A percentile compares a stretch with the other conserved stretches of the same genome.
These are phyloP conservation scores for Halteria grandinella DNA, from an alignment of 73 alveolate genomes.

Conservation along the genomic window DNA sequence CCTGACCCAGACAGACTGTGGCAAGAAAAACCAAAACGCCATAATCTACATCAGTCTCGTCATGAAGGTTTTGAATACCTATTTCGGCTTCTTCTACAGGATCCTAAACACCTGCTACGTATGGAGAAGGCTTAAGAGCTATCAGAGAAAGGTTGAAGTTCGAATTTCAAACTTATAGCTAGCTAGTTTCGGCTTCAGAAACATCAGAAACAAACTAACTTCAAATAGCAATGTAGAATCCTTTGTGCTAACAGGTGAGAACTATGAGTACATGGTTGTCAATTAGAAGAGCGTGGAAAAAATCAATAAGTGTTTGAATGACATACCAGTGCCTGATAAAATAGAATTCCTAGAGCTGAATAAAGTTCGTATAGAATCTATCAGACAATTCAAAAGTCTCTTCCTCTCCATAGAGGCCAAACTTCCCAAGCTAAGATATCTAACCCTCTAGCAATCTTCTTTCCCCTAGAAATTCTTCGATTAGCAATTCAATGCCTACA, in stretches of 20 bases:
- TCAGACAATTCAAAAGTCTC: background rate
- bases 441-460: background rate
- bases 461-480: constrained; percentile 1
- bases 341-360: constrained; percentile 26
- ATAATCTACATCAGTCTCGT: constrained; percentile 14
- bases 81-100: constrained; percentile 33
- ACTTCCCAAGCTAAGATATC: constrained; percentile 7
- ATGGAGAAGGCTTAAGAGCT: constrained; percentile 5
- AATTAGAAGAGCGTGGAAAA: constrained; percentile 9
- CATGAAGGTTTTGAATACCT: constrained; percentile 24
- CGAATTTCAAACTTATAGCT: background rate
- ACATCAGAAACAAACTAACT: constrained; percentile 10
- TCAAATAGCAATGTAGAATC: constrained; percentile 14
- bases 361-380: constrained; percentile 2
- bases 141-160: constrained; percentile 3
- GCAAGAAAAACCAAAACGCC: constrained; percentile 14
- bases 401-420: background rate
- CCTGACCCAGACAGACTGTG: constrained; percentile 6
- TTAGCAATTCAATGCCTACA: no score
- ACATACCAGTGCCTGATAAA: constrained; percentile 4
- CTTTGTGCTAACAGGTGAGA: constrained; percentile 4
- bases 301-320: background rate
- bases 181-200: constrained; percentile 25
- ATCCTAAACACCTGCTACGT: background rate
- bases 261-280: constrained; percentile 16